A percentile compares a stretch with the other conserved stretches of the same genome.
phyloP scores from a whole-genome alignment of 257 asterid species.

The Ilex aquifolium region DNA sequence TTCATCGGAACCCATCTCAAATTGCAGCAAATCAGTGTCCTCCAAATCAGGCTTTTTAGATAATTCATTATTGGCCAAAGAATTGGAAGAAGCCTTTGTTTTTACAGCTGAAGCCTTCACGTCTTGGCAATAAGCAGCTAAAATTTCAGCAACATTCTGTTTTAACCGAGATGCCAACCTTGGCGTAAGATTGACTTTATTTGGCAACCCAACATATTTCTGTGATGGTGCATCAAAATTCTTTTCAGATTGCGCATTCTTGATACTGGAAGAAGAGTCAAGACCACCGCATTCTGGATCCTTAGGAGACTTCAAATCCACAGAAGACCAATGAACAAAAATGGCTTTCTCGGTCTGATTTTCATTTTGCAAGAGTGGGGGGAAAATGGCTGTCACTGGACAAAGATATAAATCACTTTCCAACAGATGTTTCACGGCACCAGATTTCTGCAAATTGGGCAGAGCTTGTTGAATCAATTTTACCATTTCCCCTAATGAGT shows the following conservation, averaged over 20 bases:
- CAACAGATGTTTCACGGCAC: conserved; percentile 15
- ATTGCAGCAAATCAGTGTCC: too few species aligned
- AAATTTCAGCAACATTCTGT: too few species aligned
- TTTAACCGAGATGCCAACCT: too few species aligned
- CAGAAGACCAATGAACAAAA: not conserved
- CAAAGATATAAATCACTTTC: conserved; percentile 8
- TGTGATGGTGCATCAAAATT: not conserved
- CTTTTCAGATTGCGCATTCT: conserved; percentile 4
- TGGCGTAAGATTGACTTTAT: too few species aligned
- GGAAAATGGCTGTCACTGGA: conserved; percentile 9
- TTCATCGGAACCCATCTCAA: too few species aligned
- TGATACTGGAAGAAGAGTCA: conserved; percentile 3
- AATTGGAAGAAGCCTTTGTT: too few species aligned
- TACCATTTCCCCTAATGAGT: conserved; percentile 6
- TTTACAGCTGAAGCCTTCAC: too few species aligned
- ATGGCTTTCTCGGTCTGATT: conserved; percentile 1
- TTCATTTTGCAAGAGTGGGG: not conserved
- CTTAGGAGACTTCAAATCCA: not conserved
- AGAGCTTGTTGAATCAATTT: not conserved
- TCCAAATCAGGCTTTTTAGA: too few species aligned
- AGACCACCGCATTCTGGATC: conserved; percentile 3
- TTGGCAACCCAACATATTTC: too few species aligned
- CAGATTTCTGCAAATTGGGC: not conserved
- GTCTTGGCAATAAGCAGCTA: too few species aligned
- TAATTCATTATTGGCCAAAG: too few species aligned